Evolutionary conservation across 371 early-diverging fungal genomes (phyloP), one percentile per base, ranked within the genome.

Genomic region (Mortierella sp.): DNA sequence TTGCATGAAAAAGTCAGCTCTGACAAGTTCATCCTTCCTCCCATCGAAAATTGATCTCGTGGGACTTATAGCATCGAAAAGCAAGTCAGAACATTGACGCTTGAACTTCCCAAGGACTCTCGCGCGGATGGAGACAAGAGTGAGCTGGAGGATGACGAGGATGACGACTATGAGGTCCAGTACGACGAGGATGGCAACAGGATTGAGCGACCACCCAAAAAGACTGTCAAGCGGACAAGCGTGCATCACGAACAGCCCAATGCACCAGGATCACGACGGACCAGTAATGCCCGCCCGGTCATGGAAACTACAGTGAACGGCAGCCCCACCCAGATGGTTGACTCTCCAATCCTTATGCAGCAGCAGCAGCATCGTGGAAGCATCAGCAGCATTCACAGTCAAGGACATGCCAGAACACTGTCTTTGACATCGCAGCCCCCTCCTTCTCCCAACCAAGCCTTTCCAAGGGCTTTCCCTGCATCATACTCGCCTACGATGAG

Each of bases 181-280:
- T 85, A 85, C 47, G 86, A 85, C 52, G 86, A 85, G 9, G 86
- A 85, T 28, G 86, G 85, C n/a, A 85, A 85, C 75, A 76, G 85
- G 75, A 85, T 85, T 26, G 85, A 85, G 34, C 52, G 68, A 57
- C 77, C 79, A 9, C 75, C 83, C 8, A 72, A 75, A 21, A 77
- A 42, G 75, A 3, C 21, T n/a, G 14, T 31, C 70, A 78, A 76
- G 28, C 75, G 78, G 7, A 72, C 57, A 19, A 78, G 78, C 31
- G 26, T 81, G 16, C 77, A 76, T 24, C 72, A 70, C 9, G 71
- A 73, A 19, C 77, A 77, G 42, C 31, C 13, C 28, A 28, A 9
- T 19, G 81, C 52, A 0, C 42, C 75, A 44, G 80, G 70, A 52
- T 55, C 84, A 6, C 84, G 84, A 16, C 78, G 84, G 38, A 70